phyloP scores from a whole-genome alignment of 2,329 filamentous ascomycete genomes.

The Colletotrichum viniferum region DNA sequence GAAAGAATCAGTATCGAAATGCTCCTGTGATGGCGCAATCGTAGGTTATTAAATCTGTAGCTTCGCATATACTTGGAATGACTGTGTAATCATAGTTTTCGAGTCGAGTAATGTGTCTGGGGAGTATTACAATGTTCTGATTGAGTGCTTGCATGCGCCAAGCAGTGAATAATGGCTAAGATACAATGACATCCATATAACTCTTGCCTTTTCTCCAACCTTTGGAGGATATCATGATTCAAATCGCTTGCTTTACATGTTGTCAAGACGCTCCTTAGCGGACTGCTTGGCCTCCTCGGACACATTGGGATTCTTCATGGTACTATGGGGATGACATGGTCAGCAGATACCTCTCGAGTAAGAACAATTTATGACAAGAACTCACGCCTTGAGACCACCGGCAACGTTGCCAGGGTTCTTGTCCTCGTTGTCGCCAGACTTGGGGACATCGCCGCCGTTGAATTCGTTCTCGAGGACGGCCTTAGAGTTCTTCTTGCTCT shows the following conservation, averaged over 20 bases:
- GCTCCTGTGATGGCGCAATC: too few relatives aligned
- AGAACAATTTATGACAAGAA: too few relatives aligned
- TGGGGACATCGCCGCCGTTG: constrained; percentile 42
- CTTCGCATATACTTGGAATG: too few relatives aligned
- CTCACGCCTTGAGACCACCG: constrained; percentile 56
- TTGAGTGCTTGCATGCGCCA: neutral
- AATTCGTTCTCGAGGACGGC: constrained; percentile 56
- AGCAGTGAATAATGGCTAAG: neutral
- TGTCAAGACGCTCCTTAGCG: constrained; percentile 55
- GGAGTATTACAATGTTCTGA: neutral
- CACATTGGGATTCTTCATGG: constrained; percentile 60
- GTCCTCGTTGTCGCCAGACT: constrained; percentile 35
- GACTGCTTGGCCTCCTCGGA: constrained; percentile 60
- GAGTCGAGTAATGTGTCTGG: too few relatives aligned
- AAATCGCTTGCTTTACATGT: constrained; percentile 33
- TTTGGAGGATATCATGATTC: neutral
- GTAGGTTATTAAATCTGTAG: too few relatives aligned
- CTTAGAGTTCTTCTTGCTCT: constrained; percentile 60
- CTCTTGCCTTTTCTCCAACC: neutral
- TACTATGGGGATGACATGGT: constrained; percentile 28
- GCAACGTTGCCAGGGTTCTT: constrained; percentile 62
- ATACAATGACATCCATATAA: neutral
- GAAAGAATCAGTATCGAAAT: too few relatives aligned
- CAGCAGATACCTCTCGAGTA: too few relatives aligned
- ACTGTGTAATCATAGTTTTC: too few relatives aligned